Base-by-base conservation (phyloP, 2,329 filamentous ascomycete species). In the Neurospora crassa region DNA sequence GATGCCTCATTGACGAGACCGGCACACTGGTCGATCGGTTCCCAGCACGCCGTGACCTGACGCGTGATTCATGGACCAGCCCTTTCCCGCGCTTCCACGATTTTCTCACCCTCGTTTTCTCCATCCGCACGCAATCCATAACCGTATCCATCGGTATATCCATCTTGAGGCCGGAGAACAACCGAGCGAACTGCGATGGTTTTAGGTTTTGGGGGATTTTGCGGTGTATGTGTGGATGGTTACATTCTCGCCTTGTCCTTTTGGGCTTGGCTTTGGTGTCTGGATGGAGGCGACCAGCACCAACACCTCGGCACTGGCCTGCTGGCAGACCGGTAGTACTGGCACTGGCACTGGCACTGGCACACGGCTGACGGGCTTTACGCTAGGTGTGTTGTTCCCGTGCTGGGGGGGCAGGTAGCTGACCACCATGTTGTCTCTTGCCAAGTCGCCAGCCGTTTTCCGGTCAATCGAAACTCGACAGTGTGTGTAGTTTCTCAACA, bases 81-180 rank as follows among this genome's bases (percentile, higher is more conserved):
- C 40, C 59, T 67, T 40, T 69, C 70, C 70, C 70, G 70, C 68
- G 40, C 24, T 59, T 71, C 59, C 70, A 68, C 69, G 69, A 68
- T 41, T 40, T 24, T 43, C 41, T 41, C 67, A 40, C 45, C 70
- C 40, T 71, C 41, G 70, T 67, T 41, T 59, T 34, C 47, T 40
- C 40, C 68, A 59, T 69, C 68, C 70, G 68, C 47, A 68, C 20
- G 29, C 70, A 40, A 71, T 63, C 47, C 37, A 37, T 68, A 47
- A 47, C 20, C 20, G 24, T 53, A 29, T 53, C 53, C 53, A 63
- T 63, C 53, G 14, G 14, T 5, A 63, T 63, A 37, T 63, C 53
- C 53, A 63, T 63, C 53, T 63, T 63, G 53, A 63, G 53, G 53
- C 53, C 53, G 53, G 53, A 63, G 53, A 63, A 63, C 24, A 63